Conservation (phyloP, 345 rosid species). For the Triadica sebifera region DNA sequence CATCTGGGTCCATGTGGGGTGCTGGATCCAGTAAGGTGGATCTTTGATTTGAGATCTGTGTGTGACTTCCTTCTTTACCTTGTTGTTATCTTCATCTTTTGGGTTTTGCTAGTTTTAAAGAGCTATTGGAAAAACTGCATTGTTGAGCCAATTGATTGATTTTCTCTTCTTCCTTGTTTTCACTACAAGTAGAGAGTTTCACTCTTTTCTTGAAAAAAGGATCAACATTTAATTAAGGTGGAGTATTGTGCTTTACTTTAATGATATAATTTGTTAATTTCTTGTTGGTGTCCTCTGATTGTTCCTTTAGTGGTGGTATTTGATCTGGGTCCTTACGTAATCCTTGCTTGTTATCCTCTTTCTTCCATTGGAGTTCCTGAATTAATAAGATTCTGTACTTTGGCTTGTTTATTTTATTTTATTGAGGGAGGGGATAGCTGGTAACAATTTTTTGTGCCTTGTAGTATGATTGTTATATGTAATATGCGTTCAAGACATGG, state of each 20-base stretch:
- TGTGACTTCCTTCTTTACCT: slow-evolving; percentile 24
- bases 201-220: slow-evolving; percentile 8
- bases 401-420: slow-evolving; percentile 3
- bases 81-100: slow-evolving; percentile 26
- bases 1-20: slow-evolving; percentile 43
- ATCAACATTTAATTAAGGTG: slow-evolving; percentile 23
- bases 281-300: not conserved
- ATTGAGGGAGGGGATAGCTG: slow-evolving; percentile 1
- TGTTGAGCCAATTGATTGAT: slow-evolving; percentile 22
- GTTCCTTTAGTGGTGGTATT: slow-evolving; percentile 5
- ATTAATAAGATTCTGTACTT: not conserved
- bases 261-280: slow-evolving; percentile 5
- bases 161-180: not conserved
- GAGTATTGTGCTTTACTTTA: slow-evolving; percentile 12
- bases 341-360: not conserved
- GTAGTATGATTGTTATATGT: not conserved
- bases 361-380: not conserved
- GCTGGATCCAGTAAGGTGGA: slow-evolving; percentile 33
- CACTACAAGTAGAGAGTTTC: not conserved
- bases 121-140: slow-evolving; percentile 10
- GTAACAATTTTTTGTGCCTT: too few species aligned
- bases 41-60: slow-evolving; percentile 47
- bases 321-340: slow-evolving; percentile 27
- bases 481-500: slow-evolving; percentile 9
- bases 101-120: slow-evolving; percentile 18